Evolutionary conservation across 371 early-diverging fungal genomes (phyloP).

Genomic region (Blyttiomyces sp.): DNA sequence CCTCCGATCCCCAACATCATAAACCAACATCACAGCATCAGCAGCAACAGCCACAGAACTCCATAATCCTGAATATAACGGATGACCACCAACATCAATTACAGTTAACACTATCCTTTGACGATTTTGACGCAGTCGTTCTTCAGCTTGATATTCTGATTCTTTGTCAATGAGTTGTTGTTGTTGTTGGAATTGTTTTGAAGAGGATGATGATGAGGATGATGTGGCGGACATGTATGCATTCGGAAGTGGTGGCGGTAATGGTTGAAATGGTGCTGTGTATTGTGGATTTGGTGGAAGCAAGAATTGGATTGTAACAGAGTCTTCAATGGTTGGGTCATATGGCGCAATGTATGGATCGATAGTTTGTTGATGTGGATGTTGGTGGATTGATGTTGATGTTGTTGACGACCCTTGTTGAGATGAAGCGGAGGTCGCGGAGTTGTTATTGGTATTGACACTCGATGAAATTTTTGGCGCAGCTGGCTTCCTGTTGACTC

Average conservation of each 20-base stretch:
- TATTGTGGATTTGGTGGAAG: conserved; percentile 3
- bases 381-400: background rate
- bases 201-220: background rate
- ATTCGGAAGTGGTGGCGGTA: conserved; percentile 3
- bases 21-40: conserved; percentile 39
- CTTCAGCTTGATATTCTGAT: conserved; percentile 3
- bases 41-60: conserved; percentile 26
- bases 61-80: conserved; percentile 24
- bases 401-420: background rate
- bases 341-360: conserved; percentile 18
- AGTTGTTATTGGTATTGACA: background rate
- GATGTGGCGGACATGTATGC: background rate
- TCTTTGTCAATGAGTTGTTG: background rate
- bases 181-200: background rate
- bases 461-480: too few species aligned
- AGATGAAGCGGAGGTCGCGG: background rate
- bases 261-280: conserved; percentile 8
- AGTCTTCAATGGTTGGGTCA: conserved; percentile 34
- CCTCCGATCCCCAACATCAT: conserved; percentile 31
- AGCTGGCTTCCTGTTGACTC: background rate
- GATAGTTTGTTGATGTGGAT: background rate
- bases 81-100: conserved; percentile 35
- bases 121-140: conserved; percentile 14
- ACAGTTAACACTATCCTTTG: conserved; percentile 31
- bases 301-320: conserved; percentile 21